phyloP scores from a whole-genome alignment of 176 grass and related monocot genomes.

The Rhynchospora tenuis region DNA sequence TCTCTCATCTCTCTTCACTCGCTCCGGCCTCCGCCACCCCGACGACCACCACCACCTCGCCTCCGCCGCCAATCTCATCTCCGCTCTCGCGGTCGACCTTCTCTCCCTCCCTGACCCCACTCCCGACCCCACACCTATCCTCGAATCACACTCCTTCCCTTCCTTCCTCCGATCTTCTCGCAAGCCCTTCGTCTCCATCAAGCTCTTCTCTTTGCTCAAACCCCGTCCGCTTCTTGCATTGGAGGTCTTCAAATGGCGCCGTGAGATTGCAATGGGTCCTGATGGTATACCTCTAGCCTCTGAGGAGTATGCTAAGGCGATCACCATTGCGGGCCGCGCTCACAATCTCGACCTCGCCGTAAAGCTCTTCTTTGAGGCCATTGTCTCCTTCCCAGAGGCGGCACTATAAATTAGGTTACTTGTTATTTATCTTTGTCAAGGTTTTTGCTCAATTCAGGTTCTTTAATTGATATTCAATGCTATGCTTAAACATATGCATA shows the following conservation, averaged over 20 bases:
- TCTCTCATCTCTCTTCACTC: slow-evolving; percentile 35
- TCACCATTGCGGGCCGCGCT: slow-evolving; percentile 59
- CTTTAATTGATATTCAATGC: too few relatives aligned
- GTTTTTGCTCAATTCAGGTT: too few relatives aligned
- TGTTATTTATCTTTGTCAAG: too few relatives aligned
- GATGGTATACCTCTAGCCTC: slow-evolving; percentile 31
- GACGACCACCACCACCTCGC: not conserved
- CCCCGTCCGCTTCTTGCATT: slow-evolving; percentile 55
- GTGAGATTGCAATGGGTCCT: slow-evolving; percentile 29
- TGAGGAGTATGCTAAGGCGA: slow-evolving; percentile 66
- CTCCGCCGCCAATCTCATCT: not conserved
- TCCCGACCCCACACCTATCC: slow-evolving; percentile 29
- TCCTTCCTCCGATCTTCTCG: slow-evolving; percentile 22
- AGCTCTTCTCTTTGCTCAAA: slow-evolving; percentile 60
- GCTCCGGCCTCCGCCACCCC: slow-evolving; percentile 14
- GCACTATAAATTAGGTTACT: too few relatives aligned
- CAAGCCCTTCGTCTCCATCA: slow-evolving; percentile 27
- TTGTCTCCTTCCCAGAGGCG: slow-evolving; percentile 33
- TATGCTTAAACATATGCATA: too few relatives aligned
- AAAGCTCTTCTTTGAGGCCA: slow-evolving; percentile 46
- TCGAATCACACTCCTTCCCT: slow-evolving; percentile 39
- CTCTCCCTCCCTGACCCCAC: not conserved
- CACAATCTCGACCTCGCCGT: slow-evolving; percentile 31
- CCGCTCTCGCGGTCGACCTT: not conserved
- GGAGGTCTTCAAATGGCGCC: slow-evolving; percentile 41